Evolutionary conservation across 129 eudicot species (phyloP), one percentile per base, ranked within the genome.

Genomic region (Centella asiatica): DNA sequence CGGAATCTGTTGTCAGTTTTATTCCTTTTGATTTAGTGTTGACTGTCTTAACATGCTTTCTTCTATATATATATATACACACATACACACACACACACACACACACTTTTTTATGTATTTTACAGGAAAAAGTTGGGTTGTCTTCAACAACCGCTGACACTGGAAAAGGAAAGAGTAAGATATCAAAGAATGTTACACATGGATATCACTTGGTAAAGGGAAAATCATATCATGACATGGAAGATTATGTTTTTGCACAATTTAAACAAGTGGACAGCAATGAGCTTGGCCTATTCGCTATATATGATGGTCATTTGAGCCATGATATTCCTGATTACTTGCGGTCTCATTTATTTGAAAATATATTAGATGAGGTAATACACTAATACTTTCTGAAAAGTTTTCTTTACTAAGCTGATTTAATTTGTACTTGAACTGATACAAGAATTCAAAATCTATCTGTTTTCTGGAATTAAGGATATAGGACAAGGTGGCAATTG

Each of bases 131-230:
- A 61, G 85, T 78, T 60, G 83, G 81, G 17, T 53, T 85, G 37
- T 29, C 72, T 62, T 66, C 85, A 28, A 33, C 84, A 0, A 17
- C 76, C 1, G 60, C 76, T 10, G 87, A 81, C 12, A 50, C 83
- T 2, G 90, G 97, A 47, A 80, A 75, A 58, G 96, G 94, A 53
- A 84, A 81, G 48, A 84, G 95, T 37, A 83, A 66, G 56, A 65
- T 81, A 73, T 67, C 78, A 39, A 83, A 68, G 78, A 66, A 78
- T 23, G 51, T 85, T 5, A 81, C 72, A 17, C 93, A 86, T 73
- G 97, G 89, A 8, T 90, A 76, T 77, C 95, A 90, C 72, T 54
- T 77, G 19, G 79, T 83, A 44, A 86, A 85, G 72, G 97, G 97
- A 5, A 86, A 90, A 79, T 74, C 85, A 36, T 40, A 58, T 1